Evolutionary conservation across 106 monocot species (phyloP), one percentile per base, ranked within the genome.

Genomic region (Hemerocallis citrina): DNA sequence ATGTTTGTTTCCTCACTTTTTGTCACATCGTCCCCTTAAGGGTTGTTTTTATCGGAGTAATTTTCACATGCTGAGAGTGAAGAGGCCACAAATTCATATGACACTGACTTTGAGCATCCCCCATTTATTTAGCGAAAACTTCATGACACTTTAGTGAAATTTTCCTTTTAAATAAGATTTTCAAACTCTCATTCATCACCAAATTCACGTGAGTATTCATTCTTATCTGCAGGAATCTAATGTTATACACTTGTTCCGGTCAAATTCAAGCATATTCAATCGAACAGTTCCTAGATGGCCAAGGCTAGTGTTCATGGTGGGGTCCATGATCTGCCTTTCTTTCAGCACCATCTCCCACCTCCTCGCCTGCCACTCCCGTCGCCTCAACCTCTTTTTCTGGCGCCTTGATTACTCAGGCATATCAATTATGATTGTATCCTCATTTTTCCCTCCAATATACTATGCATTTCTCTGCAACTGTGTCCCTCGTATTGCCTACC

Each of bases 401-500:
- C 75, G 83, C 29, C 77, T 95, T 16, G 94, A 95, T 67, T 89
- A 95, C 68, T 28, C 85, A 23, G 94, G 94, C 23, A 95, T 95
- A 41, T 69, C 80, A 35, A n/a, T 81, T 30, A 95, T 95, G 94
- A 95, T 95, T 62, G 83, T 95, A 59, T 64, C 89, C 49, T 95
- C 94, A 67, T 89, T 86, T 40, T 56, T 95, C 52, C 86, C 94
- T 10, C 86, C 94, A 2, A 72, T 89, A 42, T 90, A 89, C 84
- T 95, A 95, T 62, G 84, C 81, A 22, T 90, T 95, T 81, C 66
- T 83, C 44, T 89, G 90, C 74, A 48, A 90, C 54, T 90, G 86
- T 27, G 6, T 64, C 39, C 12, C 74, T 34, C 83, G 80, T n/a
- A 24, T 71, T 37, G 22, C 51, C 63, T 95, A 95, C 81, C 83